phyloP scores from a whole-genome alignment of 257 asterid genomes.

The Solanum pennellii region DNA sequence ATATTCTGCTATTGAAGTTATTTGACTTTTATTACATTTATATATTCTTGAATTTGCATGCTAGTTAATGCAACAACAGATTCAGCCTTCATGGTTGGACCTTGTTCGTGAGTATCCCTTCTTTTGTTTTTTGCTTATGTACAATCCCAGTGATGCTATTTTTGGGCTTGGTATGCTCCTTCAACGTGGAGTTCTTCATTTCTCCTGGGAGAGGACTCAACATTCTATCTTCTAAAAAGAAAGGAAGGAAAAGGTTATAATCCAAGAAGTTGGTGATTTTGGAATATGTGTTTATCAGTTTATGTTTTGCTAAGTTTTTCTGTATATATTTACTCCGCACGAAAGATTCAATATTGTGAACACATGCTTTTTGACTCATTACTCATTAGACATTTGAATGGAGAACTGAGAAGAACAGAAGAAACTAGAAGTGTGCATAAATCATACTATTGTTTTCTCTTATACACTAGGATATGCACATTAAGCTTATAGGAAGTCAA shows the following conservation, averaged over 20 bases:
- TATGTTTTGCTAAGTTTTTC: neutral
- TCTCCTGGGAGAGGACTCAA: neutral
- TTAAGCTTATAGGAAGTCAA: neutral
- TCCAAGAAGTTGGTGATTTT: neutral
- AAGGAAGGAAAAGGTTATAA: neutral
- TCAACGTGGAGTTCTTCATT: neutral
- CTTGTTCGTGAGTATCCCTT: neutral
- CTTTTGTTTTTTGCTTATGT: neutral
- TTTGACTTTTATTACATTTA: neutral
- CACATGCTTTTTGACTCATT: neutral
- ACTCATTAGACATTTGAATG: neutral
- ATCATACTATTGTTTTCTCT: neutral
- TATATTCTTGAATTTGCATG: neutral
- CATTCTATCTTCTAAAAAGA: neutral
- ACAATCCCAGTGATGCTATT: neutral
- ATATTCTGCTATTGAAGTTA: neutral
- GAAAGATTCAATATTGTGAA: neutral
- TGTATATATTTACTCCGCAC: neutral
- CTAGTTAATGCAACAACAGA: neutral
- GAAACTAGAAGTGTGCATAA: neutral
- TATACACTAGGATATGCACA: neutral
- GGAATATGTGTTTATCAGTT: neutral
- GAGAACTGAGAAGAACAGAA: neutral
- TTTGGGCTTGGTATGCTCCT: neutral
- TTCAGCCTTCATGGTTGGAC: neutral